Evolutionary conservation across 306 rosid species (phyloP).

Genomic region (Echinosophora koreensis): DNA sequence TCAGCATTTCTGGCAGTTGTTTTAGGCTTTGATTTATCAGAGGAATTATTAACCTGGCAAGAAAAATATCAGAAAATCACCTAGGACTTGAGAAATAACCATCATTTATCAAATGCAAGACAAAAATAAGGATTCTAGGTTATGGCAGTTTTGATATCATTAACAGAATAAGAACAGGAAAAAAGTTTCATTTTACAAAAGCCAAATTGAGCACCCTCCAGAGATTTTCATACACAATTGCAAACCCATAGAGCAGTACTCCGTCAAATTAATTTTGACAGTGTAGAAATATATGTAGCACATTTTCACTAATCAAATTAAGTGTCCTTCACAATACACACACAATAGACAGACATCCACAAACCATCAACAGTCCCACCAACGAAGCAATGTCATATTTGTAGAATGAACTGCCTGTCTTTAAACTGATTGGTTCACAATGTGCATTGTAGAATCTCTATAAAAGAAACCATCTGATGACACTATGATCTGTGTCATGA

Average conservation of each 20-base stretch:
- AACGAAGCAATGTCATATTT: neutral
- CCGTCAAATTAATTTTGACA: slow-evolving; percentile 2
- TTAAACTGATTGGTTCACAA: slow-evolving; percentile 7
- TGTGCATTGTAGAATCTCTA: neutral
- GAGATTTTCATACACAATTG: neutral
- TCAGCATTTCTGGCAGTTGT: slow-evolving; percentile 66
- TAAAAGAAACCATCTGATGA: neutral
- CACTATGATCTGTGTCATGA: slow-evolving; percentile 19
- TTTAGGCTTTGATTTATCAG: slow-evolving; percentile 92
- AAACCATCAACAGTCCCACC: slow-evolving; percentile 15
- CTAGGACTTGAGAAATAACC: neutral
- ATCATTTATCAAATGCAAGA: slow-evolving; percentile 12
- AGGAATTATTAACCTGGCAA: slow-evolving; percentile 71
- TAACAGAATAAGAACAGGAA: slow-evolving; percentile 1
- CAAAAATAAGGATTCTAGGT: neutral
- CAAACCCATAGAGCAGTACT: neutral
- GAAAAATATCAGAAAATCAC: slow-evolving; percentile 35
- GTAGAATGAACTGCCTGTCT: neutral
- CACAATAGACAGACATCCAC: neutral
- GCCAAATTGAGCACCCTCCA: slow-evolving; percentile 7
- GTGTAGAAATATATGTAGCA: neutral
- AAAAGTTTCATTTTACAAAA: neutral
- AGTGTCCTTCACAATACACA: neutral
- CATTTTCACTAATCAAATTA: slow-evolving; percentile 1
- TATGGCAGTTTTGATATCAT: slow-evolving; percentile 8